These are phyloP conservation scores for Venturiaceae sp. DNA, from an alignment of 2,329 filamentous ascomycete genomes.

Conservation along the genomic window DNA sequence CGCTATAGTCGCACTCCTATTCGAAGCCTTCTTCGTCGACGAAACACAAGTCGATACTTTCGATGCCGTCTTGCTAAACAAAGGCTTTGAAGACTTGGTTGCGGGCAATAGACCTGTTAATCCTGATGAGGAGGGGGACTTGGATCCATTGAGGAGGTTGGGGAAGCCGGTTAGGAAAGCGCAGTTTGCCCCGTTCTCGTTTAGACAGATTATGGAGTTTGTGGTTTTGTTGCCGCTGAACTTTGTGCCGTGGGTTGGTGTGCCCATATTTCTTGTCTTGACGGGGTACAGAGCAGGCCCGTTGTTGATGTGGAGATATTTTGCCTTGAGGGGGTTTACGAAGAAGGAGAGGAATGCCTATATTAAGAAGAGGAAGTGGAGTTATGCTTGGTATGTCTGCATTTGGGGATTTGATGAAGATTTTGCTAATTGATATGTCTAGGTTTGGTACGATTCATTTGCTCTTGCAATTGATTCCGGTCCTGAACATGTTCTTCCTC, in stretches of 20 bases:
- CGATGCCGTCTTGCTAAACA: conserved; percentile 47
- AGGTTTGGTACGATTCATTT: conserved; percentile 79
- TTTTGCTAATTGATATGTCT: conserved; percentile 1
- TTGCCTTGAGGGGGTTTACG: conserved; percentile 64
- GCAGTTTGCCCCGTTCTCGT: conserved; percentile 78
- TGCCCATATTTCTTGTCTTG: conserved; percentile 75
- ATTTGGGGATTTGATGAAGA: neutral
- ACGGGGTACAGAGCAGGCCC: conserved; percentile 84
- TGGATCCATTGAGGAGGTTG: conserved; percentile 64
- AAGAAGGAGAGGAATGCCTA: conserved; percentile 66
- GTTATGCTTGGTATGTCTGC: conserved; percentile 69
- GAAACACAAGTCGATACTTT: conserved; percentile 73
- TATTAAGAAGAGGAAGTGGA: conserved; percentile 58
- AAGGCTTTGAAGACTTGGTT: conserved; percentile 36
- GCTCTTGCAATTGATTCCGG: conserved; percentile 75
- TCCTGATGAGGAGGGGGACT: conserved; percentile 47
- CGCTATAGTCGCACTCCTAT: conserved; percentile 49
- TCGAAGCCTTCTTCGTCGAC: conserved; percentile 48
- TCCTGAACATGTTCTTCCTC: conserved; percentile 89
- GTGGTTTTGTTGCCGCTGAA: conserved; percentile 61
- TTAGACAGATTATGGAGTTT: conserved; percentile 84
- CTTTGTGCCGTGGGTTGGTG: conserved; percentile 73
- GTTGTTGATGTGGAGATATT: conserved; percentile 85
- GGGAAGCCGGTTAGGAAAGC: conserved; percentile 71
- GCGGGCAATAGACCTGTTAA: conserved; percentile 45